Evolutionary conservation across 805 yeast species (phyloP).

Genomic region (Saccharomyces mikatae): DNA sequence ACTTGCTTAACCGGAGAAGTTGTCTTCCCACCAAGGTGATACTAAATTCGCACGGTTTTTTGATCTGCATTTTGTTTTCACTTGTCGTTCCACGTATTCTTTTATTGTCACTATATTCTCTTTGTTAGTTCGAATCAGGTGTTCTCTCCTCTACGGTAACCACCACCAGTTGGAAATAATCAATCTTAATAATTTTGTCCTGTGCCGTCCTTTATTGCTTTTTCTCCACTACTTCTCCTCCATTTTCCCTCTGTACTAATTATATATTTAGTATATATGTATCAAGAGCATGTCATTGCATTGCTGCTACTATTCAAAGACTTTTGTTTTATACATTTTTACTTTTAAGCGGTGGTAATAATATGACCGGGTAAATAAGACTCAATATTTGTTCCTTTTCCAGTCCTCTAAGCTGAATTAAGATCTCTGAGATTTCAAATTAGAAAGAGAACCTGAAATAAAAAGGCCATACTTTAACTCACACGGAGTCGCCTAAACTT

Average conservation of each 20-base stretch:
- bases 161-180: not conserved
- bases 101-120: not conserved
- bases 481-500: not conserved
- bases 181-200: not conserved
- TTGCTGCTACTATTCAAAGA: not conserved
- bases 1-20: conserved; percentile 76
- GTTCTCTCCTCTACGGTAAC: not conserved
- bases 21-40: conserved; percentile 30
- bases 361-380: not conserved
- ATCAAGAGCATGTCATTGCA: not conserved
- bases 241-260: not conserved
- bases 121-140: not conserved
- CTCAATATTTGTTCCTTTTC: not conserved
- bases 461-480: not conserved
- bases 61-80: not conserved
- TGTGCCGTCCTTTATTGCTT: not conserved
- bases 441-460: not conserved
- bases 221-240: not conserved
- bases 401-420: not conserved
- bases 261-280: not conserved
- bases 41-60: not conserved
- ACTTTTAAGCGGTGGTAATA: not conserved
- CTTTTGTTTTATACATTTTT: not conserved
- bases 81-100: not conserved
- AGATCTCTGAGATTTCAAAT: not conserved